Percentiles rank a stretch among this genome's conserved stretches.
Evolutionary conservation across 23 red algal species (phyloP).

Genomic region (Gracilaria gracilis): DNA sequence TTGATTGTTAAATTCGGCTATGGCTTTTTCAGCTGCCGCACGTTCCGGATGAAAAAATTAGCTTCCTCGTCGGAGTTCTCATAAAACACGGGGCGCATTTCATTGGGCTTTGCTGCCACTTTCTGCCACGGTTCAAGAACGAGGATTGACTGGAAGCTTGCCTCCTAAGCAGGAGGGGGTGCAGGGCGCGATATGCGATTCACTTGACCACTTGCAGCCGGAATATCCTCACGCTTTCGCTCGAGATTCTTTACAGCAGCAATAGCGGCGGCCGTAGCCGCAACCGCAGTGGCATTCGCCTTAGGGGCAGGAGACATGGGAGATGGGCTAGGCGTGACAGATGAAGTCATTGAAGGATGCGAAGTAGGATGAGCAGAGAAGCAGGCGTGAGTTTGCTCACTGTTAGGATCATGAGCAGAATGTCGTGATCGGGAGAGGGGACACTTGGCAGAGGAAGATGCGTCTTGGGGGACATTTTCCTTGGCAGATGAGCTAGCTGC

Average conservation of each 20-base stretch:
- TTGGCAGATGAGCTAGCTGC: constrained; percentile 20
- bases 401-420: constrained; percentile 10
- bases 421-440: constrained; percentile 38
- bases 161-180: constrained; percentile 35
- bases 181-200: constrained; percentile 42
- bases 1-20: constrained; percentile 53
- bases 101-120: constrained; percentile 41
- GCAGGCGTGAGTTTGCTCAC: constrained; percentile 21
- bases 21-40: constrained; percentile 61
- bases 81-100: constrained; percentile 56
- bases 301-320: constrained; percentile 33
- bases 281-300: constrained; percentile 67
- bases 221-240: constrained; percentile 64
- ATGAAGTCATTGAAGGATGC: constrained; percentile 1
- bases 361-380: neutral
- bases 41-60: constrained; percentile 64
- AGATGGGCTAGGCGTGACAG: constrained; percentile 13
- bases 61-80: constrained; percentile 76
- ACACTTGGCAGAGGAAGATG: constrained; percentile 30
- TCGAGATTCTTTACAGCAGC: constrained; percentile 68
- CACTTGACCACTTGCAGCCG: constrained; percentile 13
- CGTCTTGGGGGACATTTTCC: constrained; percentile 19
- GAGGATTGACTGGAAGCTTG: constrained; percentile 58
- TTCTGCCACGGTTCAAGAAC: constrained; percentile 34
- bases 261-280: constrained; percentile 67